Evolutionary conservation across 306 rosid species (phyloP).

Genomic region (Glycine soja): DNA sequence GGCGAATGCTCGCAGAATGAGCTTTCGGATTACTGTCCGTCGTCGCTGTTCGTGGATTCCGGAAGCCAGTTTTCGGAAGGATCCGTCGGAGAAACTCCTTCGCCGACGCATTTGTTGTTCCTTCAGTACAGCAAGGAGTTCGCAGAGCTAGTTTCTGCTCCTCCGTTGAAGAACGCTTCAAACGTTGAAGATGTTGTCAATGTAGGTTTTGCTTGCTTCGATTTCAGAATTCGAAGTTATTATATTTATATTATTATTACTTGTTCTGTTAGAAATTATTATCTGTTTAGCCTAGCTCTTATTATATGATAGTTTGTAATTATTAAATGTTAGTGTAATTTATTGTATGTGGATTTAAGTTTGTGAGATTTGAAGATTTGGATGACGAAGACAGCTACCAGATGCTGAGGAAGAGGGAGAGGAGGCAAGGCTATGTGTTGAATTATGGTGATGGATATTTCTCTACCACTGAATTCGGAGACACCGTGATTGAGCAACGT

Average conservation of each 20-base stretch:
- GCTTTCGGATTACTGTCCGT: constrained; percentile 67
- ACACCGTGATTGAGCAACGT: constrained; percentile 73
- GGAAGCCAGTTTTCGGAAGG: constrained; percentile 86
- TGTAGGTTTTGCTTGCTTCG: constrained; percentile 52
- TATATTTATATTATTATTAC: background rate
- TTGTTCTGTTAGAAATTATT: background rate
- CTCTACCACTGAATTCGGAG: constrained; percentile 61
- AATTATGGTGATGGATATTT: constrained; percentile 64
- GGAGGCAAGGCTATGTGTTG: constrained; percentile 53
- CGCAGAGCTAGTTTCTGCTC: constrained; percentile 41
- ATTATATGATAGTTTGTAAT: too few relatives aligned
- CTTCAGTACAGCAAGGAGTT: constrained; percentile 67
- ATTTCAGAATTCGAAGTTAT: constrained; percentile 16
- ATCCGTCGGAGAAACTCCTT: constrained; percentile 69
- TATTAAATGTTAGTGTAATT: too few relatives aligned
- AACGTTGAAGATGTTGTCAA: constrained; percentile 42
- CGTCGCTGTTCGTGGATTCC: constrained; percentile 70
- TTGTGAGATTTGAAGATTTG: constrained; percentile 59
- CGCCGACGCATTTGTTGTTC: constrained; percentile 67
- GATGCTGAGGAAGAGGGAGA: constrained; percentile 73
- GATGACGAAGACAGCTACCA: constrained; percentile 81
- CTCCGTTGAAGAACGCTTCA: constrained; percentile 36
- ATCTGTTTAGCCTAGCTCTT: background rate
- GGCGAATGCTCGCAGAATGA: constrained; percentile 60
- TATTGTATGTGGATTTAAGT: constrained; percentile 49